phyloP scores from a whole-genome alignment of 345 rosid species.

The Salix brachista region DNA sequence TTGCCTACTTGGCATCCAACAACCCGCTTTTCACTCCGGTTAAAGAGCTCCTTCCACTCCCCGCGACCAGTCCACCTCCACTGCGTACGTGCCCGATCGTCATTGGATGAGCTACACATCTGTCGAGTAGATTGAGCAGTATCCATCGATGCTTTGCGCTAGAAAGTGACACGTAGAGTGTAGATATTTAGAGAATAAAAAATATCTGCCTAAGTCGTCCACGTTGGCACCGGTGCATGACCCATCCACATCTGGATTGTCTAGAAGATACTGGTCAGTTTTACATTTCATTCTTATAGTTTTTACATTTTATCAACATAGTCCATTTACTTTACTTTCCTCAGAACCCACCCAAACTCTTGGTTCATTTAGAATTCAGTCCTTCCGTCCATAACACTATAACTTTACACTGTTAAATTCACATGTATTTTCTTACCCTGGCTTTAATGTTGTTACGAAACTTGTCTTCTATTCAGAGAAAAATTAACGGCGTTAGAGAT shows the following conservation, averaged over 20 bases:
- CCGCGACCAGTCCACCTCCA: neutral
- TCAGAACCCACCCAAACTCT: neutral
- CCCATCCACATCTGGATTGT: constrained; percentile 44
- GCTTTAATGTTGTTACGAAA: neutral
- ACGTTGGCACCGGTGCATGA: constrained; percentile 51
- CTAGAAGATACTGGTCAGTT: constrained; percentile 47
- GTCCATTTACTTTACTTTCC: neutral
- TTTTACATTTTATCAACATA: neutral
- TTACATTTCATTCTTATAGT: neutral
- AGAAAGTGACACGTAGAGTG: neutral
- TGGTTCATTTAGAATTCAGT: neutral
- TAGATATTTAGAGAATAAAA: constrained; percentile 63
- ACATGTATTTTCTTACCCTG: neutral
- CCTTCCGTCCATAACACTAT: neutral
- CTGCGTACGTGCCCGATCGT: constrained; percentile 3
- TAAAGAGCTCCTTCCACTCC: neutral
- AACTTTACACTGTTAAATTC: neutral
- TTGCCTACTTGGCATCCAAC: constrained; percentile 20
- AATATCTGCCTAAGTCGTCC: constrained; percentile 74
- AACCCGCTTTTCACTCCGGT: neutral
- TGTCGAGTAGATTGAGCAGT: constrained; percentile 13
- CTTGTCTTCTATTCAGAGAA: neutral
- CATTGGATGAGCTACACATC: neutral
- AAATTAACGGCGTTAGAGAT: too few relatives aligned
- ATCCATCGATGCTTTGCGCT: neutral